Evolutionary conservation across 2,329 filamentous ascomycete species (phyloP), one percentile per base, ranked within the genome.

Genomic region (Ceratocystis huliohia): DNA sequence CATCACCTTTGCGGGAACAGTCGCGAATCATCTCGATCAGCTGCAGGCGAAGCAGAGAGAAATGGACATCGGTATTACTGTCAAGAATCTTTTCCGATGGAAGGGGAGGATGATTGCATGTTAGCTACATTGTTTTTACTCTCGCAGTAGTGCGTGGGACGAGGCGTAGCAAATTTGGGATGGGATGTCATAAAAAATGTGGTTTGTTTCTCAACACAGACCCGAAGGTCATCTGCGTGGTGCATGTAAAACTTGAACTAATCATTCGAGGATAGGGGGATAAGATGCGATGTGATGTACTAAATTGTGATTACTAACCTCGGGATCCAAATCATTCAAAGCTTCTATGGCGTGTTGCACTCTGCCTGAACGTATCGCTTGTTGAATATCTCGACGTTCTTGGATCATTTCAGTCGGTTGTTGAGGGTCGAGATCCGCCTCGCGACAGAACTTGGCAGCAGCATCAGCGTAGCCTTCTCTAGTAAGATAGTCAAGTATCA

Each of bases 241-340:
- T 99, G 94, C 94, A 99, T 99, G 93, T 82, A 96, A 86, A 92
- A 88, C 82, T 83, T 74, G 75, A 74, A 81, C 89, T 96, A 96
- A 99, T 99, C 94, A 94, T 92, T 78, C 83, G 82, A 84, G 79
- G 68, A 71, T 28, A 20, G 17, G 7, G 15, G 20, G 69, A 59
- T 63, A 20, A 6, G 3, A 17, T 33, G 25, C 1, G 10, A 67
- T 69, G 61, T 33, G 63, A 65, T 62, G 28, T 46, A 61, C 67
- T 41, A n/a, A 50, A 2, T 25, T 33, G 10, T 13, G n/a, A 13
- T 22, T 8, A 74, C 89, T 78, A 86, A 99, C 94, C 84, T 94
- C 86, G 71, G 91, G 89, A 71, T 96, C 90, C 44, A 95, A 79
- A 70, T 96, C 89, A 74, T 97, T 97, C 72, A 99, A 82, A 64